A percentile compares a stretch with the other conserved stretches of the same genome.
phyloP scores from a whole-genome alignment of 306 rosid genomes.

The Herpetospermum pedunculosum region DNA sequence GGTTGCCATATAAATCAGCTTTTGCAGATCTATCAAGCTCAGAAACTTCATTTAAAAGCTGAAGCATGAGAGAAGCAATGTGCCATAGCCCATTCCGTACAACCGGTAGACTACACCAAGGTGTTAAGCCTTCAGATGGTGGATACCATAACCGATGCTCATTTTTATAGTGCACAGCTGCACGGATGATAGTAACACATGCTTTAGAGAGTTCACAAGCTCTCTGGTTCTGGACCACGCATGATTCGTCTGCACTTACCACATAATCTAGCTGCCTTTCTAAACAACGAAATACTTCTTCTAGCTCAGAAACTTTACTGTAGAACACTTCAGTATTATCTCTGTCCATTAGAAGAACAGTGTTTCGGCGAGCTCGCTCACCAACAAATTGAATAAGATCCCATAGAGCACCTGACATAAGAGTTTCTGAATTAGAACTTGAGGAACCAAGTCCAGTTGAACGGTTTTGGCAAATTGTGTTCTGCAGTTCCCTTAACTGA shows the following conservation, averaged over 20 bases:
- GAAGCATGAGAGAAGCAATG: conserved; percentile 61
- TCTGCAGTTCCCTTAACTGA: conserved; percentile 85
- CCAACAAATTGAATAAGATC: conserved; percentile 92
- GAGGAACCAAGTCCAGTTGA: conserved; percentile 36
- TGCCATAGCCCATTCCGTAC: conserved; percentile 81
- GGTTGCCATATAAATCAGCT: conserved; percentile 51
- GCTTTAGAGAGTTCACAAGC: conserved; percentile 89
- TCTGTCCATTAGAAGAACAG: conserved; percentile 94
- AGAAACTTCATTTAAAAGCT: conserved; percentile 54
- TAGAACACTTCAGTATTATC: conserved; percentile 95
- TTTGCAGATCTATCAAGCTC: conserved; percentile 47
- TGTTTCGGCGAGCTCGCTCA: conserved; percentile 77
- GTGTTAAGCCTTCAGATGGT: conserved; percentile 80
- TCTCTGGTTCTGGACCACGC: conserved; percentile 57
- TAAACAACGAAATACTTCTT: conserved; percentile 68
- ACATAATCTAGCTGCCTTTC: conserved; percentile 71
- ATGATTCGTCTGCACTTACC: conserved; percentile 51
- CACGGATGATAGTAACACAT: conserved; percentile 51
- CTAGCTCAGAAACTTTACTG: conserved; percentile 92
- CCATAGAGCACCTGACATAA: conserved; percentile 85
- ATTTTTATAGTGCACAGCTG: conserved; percentile 57
- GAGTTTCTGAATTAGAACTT: conserved; percentile 38
- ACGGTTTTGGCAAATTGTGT: conserved; percentile 60
- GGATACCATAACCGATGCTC: conserved; percentile 92
- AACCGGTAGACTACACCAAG: conserved; percentile 81